A percentile compares a stretch with the other conserved stretches of the same genome.
These are phyloP conservation scores for Penicillium flavigenum DNA, from an alignment of 495 filamentous ascomycete species.

Conservation along the genomic window DNA sequence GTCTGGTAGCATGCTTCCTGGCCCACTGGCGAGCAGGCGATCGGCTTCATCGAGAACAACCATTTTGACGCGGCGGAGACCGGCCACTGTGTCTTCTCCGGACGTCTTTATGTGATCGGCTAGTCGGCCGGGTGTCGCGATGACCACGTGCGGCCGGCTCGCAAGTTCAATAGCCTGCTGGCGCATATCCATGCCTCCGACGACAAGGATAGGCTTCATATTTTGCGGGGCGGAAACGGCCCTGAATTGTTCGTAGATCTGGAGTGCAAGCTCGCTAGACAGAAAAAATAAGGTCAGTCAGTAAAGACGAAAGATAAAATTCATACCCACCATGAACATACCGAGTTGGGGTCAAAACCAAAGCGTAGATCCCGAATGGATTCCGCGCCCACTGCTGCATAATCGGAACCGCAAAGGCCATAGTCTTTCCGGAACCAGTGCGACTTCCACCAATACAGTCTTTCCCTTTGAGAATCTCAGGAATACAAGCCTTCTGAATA, in stretches of 20 bases:
- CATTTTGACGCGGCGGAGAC: conserved; percentile 72
- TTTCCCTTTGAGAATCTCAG: conserved; percentile 80
- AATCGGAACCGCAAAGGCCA: conserved; percentile 92
- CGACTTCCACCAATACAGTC: conserved; percentile 93
- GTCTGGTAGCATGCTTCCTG: conserved; percentile 88
- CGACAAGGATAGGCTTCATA: conserved; percentile 82
- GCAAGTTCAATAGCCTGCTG: conserved; percentile 80
- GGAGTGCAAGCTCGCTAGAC: conserved; percentile 80
- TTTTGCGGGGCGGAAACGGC: conserved; percentile 83
- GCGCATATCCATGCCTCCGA: conserved; percentile 90
- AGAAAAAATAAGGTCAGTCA: neutral
- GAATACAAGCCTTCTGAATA: conserved; percentile 91
- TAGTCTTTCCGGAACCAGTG: conserved; percentile 98
- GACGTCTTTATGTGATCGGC: conserved; percentile 92
- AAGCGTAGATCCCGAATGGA: conserved; percentile 83
- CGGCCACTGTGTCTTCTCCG: conserved; percentile 82
- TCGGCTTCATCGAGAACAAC: conserved; percentile 97
- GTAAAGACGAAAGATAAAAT: neutral
- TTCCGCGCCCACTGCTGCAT: conserved; percentile 91
- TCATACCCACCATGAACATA: conserved; percentile 29
- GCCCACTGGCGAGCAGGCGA: conserved; percentile 71
- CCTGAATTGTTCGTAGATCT: conserved; percentile 93
- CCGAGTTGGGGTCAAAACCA: conserved; percentile 88
- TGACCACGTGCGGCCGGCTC: conserved; percentile 81
- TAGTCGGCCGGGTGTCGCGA: conserved; percentile 90